These are phyloP conservation scores for Stachybotrys chlorohalonatus DNA, from an alignment of 2,329 filamentous ascomycete species.

Conservation along the genomic window DNA sequence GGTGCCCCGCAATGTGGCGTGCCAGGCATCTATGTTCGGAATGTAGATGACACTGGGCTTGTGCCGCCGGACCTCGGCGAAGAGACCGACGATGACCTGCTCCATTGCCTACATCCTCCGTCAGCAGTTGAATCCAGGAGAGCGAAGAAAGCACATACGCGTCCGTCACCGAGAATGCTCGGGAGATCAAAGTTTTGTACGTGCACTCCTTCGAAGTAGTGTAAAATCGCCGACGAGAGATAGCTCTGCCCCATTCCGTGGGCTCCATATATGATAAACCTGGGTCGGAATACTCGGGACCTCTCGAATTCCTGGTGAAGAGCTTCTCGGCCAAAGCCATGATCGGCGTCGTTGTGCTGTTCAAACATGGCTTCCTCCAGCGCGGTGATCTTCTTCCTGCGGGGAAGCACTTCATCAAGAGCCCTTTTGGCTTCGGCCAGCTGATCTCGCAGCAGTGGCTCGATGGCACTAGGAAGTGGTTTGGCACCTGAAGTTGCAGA, in stretches of 20 bases:
- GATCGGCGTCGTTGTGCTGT: constrained; percentile 71
- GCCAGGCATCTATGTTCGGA: constrained; percentile 85
- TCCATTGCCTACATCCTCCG: constrained; percentile 55
- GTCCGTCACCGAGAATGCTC: constrained; percentile 74
- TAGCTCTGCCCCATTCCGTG: constrained; percentile 93
- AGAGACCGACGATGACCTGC: constrained; percentile 81
- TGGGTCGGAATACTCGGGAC: constrained; percentile 78
- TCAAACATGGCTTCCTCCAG: constrained; percentile 91
- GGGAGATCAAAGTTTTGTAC: constrained; percentile 92
- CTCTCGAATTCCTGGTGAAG: constrained; percentile 72
- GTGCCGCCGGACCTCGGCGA: constrained; percentile 85
- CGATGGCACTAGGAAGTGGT: constrained; percentile 69
- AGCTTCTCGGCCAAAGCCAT: constrained; percentile 77
- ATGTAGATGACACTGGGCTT: constrained; percentile 96
- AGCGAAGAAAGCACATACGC: constrained; percentile 40
- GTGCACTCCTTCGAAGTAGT: constrained; percentile 88
- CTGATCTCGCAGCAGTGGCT: constrained; percentile 69
- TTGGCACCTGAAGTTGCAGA: constrained; percentile 78
- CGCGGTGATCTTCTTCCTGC: constrained; percentile 78
- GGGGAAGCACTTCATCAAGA: constrained; percentile 70
- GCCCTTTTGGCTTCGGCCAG: constrained; percentile 59
- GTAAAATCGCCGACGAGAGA: constrained; percentile 72
- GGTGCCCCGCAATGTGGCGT: constrained; percentile 49
- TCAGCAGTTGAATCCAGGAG: constrained; percentile 10
- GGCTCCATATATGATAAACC: constrained; percentile 72